phyloP scores from a whole-genome alignment of 208 protist genomes.

The Herpetomonas samuelpessoai region DNA sequence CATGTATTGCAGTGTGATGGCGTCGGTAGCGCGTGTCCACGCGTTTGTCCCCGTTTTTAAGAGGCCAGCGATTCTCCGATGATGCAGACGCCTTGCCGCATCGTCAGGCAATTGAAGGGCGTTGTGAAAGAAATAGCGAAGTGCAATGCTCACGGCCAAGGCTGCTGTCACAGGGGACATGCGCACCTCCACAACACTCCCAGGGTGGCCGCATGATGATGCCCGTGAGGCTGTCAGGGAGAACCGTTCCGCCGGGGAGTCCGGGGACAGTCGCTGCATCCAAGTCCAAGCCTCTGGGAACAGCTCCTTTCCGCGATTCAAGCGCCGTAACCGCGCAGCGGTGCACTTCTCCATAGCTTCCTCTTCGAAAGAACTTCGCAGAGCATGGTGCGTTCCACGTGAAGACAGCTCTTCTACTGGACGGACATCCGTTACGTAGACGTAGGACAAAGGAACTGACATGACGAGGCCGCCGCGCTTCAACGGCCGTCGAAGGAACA shows the following conservation, averaged over 20 bases:
- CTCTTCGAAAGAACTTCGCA: too few relatives aligned
- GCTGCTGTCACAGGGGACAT: conserved; percentile 77
- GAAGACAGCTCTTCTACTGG: background rate
- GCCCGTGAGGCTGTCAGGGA: conserved; percentile 3
- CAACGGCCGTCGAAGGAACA: conserved; percentile 33
- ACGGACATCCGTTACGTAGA: conserved; percentile 12
- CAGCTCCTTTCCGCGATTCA: conserved; percentile 45
- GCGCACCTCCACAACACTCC: conserved; percentile 32
- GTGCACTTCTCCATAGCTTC: conserved; percentile 2
- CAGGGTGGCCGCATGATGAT: background rate
- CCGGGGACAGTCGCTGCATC: conserved; percentile 49
- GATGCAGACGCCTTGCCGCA: background rate
- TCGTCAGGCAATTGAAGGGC: conserved; percentile 20
- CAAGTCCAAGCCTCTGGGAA: conserved; percentile 63
- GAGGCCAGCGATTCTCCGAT: background rate
- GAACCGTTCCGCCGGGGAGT: conserved; percentile 14
- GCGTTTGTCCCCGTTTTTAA: background rate
- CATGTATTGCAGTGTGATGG: conserved; percentile 49
- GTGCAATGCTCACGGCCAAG: conserved; percentile 40
- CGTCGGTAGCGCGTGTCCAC: background rate
- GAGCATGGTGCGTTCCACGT: background rate
- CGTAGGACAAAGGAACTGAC: conserved; percentile 52
- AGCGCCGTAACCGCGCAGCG: conserved; percentile 37
- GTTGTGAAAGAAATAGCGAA: conserved; percentile 70
- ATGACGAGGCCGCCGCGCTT: conserved; percentile 41